A percentile compares a stretch with the other conserved stretches of the same genome.
Evolutionary conservation across 2,329 filamentous ascomycete species (phyloP).

Genomic region (Sclerotinia glacialis): DNA sequence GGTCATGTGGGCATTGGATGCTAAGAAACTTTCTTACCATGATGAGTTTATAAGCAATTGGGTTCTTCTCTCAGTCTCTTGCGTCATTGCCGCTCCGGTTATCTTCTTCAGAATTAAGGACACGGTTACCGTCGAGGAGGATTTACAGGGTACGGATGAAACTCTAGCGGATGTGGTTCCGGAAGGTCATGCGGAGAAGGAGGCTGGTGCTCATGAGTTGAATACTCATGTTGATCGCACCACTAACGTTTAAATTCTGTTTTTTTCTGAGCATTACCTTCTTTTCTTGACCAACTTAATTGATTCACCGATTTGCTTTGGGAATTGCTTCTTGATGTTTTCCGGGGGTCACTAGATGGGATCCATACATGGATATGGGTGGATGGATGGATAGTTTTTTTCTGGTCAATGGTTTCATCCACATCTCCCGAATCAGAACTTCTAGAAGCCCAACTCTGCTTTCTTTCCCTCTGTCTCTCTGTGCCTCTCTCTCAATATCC

Average conservation of each 20-base stretch:
- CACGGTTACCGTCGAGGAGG: constrained; percentile 75
- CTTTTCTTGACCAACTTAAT: not conserved
- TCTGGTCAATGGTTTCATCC: not conserved
- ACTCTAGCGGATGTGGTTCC: constrained; percentile 66
- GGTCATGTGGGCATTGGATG: constrained; percentile 71
- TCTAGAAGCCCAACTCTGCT: too few relatives aligned
- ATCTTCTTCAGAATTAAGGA: constrained; percentile 79
- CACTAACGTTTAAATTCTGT: not conserved
- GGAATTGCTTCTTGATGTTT: not conserved
- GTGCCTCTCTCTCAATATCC: too few relatives aligned
- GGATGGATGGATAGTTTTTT: not conserved
- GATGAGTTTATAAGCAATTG: constrained; percentile 72
- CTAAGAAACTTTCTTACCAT: constrained; percentile 60
- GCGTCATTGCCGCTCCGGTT: constrained; percentile 75
- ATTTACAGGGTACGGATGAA: constrained; percentile 82
- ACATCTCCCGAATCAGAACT: too few relatives aligned
- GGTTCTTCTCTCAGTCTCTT: constrained; percentile 70
- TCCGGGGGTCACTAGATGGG: not conserved
- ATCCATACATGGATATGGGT: not conserved
- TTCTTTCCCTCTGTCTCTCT: too few relatives aligned
- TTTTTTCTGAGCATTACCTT: not conserved
- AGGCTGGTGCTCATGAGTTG: constrained; percentile 4
- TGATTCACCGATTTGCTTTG: not conserved
- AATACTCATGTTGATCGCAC: not conserved
- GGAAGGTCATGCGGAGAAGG: constrained; percentile 24